Conservation (phyloP, 805 yeast species). For the Ogataea salicorniae region DNA sequence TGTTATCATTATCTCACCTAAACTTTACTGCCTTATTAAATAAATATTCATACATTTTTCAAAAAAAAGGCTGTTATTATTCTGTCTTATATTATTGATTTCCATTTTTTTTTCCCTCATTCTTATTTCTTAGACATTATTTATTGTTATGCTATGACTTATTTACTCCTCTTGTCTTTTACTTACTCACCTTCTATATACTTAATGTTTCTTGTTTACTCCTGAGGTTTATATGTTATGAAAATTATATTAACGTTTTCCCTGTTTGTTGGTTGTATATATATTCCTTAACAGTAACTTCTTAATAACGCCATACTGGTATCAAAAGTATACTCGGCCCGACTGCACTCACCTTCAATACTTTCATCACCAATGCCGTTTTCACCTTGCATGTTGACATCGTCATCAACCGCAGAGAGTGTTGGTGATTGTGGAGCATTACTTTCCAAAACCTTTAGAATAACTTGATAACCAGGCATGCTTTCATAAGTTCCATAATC, state of each 20-base stretch:
- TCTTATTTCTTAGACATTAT: too few relatives aligned
- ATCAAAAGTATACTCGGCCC: slow-evolving; percentile 10
- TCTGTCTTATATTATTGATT: too few relatives aligned
- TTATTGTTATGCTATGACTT: too few relatives aligned
- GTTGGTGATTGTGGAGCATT: background rate
- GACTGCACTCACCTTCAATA: background rate
- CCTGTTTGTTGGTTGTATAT: background rate
- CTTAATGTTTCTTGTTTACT: too few relatives aligned
- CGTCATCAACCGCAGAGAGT: background rate
- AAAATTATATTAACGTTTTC: too few relatives aligned
- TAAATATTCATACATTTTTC: background rate
- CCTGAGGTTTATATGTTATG: too few relatives aligned
- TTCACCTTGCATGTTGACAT: background rate
- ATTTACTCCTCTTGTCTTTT: too few relatives aligned
- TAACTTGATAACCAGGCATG: slow-evolving; percentile 13
- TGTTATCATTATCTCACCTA: background rate
- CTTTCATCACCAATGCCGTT: background rate
- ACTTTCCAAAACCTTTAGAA: slow-evolving; percentile 10
- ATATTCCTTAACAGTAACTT: background rate
- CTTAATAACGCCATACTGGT: slow-evolving; percentile 14
- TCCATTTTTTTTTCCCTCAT: too few relatives aligned
- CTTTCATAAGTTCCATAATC: slow-evolving; percentile 8
- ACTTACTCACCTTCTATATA: too few relatives aligned
- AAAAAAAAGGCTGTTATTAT: too few relatives aligned
- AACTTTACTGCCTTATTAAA: background rate